Base-by-base conservation (phyloP, 441 rosid genomes). In the Populus hybrid region DNA sequence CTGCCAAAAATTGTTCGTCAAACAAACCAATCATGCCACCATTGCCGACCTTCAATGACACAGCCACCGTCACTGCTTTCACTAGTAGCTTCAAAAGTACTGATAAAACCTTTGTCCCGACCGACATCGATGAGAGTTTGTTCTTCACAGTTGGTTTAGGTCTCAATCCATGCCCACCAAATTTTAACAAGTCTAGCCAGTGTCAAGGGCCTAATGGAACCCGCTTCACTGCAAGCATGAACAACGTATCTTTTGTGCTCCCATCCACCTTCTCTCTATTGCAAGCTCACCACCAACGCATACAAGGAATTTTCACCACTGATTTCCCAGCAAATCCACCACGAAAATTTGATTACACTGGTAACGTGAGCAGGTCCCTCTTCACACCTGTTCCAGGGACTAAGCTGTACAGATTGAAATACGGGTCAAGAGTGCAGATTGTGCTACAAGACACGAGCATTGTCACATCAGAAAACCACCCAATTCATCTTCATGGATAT, bases 401-500 rank as follows among this genome's bases (percentile, higher is more conserved):
- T 1, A 90, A 84, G 77, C 36, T 90, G 59, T 95, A 93, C 77
- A 87, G 81, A 67, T 80, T 95, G 73, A 84, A 88, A 71, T 93
- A 82, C 42, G 97, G 97, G 6, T 81, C 97, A 0, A 83, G 83
- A 26, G 97, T 95, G 69, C 95, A 95, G 70, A 5, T 95, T 10
- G 98, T 95, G 66, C 26, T 95, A 50, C 98, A 95, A 73, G 98
- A 75, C 67, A 93, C 98, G 1, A 95, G 87, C 73, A 93, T 95
- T 70, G 88, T 88, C 54, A 87, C 97, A 0, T 84, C 93, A 1
- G 97, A 95, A 75, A 91, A 95, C 79, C 98, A 95, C 77, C 98
- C 97, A 0, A 87, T 95, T 79, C 98, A 95, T 79, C 87, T 95
- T n/a, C 98, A 93, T 18, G 98, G 98, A 77, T 90, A 95, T 59